Evolutionary conservation across 2,329 filamentous ascomycete genomes (phyloP).

Genomic region (Alternaria burnsii): DNA sequence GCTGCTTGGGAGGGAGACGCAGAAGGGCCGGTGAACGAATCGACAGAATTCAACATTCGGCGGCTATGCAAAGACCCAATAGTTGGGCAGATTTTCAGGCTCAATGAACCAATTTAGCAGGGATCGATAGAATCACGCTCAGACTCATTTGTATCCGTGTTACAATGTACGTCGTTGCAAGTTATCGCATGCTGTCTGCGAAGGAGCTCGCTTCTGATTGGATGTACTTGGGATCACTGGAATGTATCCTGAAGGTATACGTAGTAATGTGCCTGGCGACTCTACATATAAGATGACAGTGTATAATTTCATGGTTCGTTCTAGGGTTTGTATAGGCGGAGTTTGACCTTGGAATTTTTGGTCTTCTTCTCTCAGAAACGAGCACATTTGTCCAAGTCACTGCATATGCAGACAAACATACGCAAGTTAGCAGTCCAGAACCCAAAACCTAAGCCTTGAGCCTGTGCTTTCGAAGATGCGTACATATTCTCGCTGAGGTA

Average conservation of each 20-base stretch:
- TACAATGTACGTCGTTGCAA: background rate
- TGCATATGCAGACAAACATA: background rate
- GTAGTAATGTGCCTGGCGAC: background rate
- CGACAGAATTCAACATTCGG: background rate
- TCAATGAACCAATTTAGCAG: background rate
- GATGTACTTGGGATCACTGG: background rate
- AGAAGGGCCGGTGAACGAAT: slow-evolving; percentile 30
- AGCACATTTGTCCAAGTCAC: background rate
- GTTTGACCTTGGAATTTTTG: background rate
- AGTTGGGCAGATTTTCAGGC: background rate
- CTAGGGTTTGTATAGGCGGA: background rate
- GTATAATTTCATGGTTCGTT: background rate
- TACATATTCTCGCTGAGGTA: background rate
- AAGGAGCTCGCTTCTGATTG: background rate
- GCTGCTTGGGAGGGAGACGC: slow-evolving; percentile 47
- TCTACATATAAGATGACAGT: background rate
- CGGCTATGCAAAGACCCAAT: background rate
- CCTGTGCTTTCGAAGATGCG: background rate
- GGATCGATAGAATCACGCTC: background rate
- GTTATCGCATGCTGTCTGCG: background rate
- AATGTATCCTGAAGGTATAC: background rate
- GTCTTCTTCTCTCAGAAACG: background rate
- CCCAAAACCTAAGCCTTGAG: background rate
- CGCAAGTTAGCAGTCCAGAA: background rate
- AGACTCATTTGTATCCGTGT: background rate